Percentiles rank a stretch among this genome's conserved stretches.
Conservation (phyloP, 805 yeast genomes). For the Nakazawaea wickerhamii region DNA sequence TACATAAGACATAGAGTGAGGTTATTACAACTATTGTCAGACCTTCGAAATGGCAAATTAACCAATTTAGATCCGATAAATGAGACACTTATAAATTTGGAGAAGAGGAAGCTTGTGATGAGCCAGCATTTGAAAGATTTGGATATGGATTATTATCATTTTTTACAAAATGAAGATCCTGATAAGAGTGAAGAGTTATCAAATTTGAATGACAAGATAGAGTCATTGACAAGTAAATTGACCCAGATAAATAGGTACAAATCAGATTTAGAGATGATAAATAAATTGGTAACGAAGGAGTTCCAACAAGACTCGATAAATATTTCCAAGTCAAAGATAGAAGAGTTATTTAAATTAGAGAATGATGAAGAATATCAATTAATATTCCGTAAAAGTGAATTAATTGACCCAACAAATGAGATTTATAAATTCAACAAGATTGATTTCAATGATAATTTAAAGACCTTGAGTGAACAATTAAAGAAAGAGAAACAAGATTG, state of each 20-base stretch:
- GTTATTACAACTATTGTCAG: constrained; percentile 6
- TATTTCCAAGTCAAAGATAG: constrained; percentile 2
- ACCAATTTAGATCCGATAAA: constrained; percentile 5
- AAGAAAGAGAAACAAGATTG: constrained; percentile 10
- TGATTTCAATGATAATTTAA: constrained; percentile 9
- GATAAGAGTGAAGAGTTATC: neutral
- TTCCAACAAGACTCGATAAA: constrained; percentile 3
- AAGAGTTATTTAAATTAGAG: constrained; percentile 10
- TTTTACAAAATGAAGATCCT: neutral
- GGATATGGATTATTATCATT: constrained; percentile 6
- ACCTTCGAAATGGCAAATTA: constrained; percentile 4
- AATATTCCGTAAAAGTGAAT: constrained; percentile 10
- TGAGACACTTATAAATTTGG: constrained; percentile 10
- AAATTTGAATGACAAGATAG: neutral
- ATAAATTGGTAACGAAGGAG: constrained; percentile 2
- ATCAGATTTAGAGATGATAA: constrained; percentile 8
- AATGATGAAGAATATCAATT: constrained; percentile 11
- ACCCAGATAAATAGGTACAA: constrained; percentile 2
- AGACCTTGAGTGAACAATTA: constrained; percentile 8
- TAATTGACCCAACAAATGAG: constrained; percentile 3
- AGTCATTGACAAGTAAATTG: neutral
- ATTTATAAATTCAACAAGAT: constrained; percentile 10
- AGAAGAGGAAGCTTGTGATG: constrained; percentile 9
- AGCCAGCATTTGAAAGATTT: constrained; percentile 9
- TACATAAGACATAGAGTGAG: constrained; percentile 9